These are phyloP conservation scores for Ustilago tritici DNA, from an alignment of 1,284 basidiomycete genomes.

Conservation along the genomic window DNA sequence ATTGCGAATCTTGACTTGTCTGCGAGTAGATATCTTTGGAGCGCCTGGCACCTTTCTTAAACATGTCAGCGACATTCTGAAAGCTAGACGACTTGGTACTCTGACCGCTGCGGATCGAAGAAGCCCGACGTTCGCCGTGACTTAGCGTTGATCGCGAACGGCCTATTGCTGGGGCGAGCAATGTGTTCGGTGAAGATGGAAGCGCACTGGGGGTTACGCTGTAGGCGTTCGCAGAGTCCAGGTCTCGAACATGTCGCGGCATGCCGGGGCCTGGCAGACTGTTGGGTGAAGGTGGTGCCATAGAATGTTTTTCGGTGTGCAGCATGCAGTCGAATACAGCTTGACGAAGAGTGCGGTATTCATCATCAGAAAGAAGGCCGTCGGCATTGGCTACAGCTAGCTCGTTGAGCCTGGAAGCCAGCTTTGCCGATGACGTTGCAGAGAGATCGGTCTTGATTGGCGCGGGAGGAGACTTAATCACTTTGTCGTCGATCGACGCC, in stretches of 20 bases:
- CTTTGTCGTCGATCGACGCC: background rate
- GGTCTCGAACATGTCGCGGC: background rate
- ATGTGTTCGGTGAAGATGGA: slow-evolving; percentile 1
- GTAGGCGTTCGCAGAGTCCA: background rate
- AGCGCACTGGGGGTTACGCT: background rate
- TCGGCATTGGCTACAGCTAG: slow-evolving; percentile 62
- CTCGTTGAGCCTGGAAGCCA: slow-evolving; percentile 58
- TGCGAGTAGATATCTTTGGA: slow-evolving; percentile 13
- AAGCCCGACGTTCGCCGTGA: slow-evolving; percentile 5
- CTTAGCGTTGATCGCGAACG: slow-evolving; percentile 26
- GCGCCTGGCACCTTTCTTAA: background rate
- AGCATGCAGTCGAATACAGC: slow-evolving; percentile 57
- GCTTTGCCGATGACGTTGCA: slow-evolving; percentile 36
- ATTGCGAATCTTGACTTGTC: slow-evolving; percentile 28
- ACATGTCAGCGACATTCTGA: slow-evolving; percentile 19
- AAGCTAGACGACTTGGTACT: slow-evolving; percentile 30
- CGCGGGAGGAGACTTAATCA: background rate
- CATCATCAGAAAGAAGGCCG: slow-evolving; percentile 57
- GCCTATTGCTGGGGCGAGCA: background rate
- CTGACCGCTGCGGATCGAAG: slow-evolving; percentile 26
- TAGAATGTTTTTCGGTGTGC: slow-evolving; percentile 27
- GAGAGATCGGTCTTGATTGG: slow-evolving; percentile 16
- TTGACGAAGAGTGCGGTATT: slow-evolving; percentile 56
- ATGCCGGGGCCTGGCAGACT: slow-evolving; percentile 15
- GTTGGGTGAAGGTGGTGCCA: slow-evolving; percentile 27